Evolutionary conservation across 768 basidiomycete species (phyloP).

Genomic region (Fomitopsis serialis): DNA sequence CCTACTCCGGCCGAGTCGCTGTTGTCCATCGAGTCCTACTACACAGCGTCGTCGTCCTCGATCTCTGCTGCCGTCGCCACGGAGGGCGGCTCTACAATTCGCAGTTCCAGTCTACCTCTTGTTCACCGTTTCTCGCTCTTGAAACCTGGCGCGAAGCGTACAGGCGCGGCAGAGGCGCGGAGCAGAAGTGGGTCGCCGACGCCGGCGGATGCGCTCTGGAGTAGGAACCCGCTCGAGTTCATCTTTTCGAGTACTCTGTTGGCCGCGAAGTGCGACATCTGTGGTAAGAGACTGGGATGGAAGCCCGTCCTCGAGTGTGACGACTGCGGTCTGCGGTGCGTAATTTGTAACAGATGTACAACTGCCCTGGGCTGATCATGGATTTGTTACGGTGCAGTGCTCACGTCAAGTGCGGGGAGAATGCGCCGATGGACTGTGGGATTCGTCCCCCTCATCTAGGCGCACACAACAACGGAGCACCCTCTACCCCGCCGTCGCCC

Average conservation of each 20-base stretch:
- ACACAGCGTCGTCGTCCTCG: slow-evolving; percentile 48
- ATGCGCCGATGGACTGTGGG: slow-evolving; percentile 77
- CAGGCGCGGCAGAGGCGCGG: slow-evolving; percentile 3
- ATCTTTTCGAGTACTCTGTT: slow-evolving; percentile 71
- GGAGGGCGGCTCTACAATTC: slow-evolving; percentile 70
- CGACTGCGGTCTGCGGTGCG: slow-evolving; percentile 76
- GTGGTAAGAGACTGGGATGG: slow-evolving; percentile 78
- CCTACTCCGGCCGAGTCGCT: slow-evolving; percentile 37
- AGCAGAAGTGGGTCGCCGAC: slow-evolving; percentile 32
- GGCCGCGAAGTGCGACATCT: slow-evolving; percentile 78
- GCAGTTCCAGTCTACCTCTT: slow-evolving; percentile 42
- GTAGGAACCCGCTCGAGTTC: slow-evolving; percentile 57
- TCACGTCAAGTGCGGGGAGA: slow-evolving; percentile 85
- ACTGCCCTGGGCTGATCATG: background rate
- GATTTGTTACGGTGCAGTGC: slow-evolving; percentile 37
- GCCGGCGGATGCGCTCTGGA: slow-evolving; percentile 47
- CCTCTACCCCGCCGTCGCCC: slow-evolving; percentile 11
- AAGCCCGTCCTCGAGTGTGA: slow-evolving; percentile 85
- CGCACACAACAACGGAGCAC: slow-evolving; percentile 1
- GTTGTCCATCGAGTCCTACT: slow-evolving; percentile 56
- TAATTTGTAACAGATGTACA: background rate
- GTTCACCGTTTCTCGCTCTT: slow-evolving; percentile 86
- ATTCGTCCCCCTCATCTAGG: slow-evolving; percentile 33
- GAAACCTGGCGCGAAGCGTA: slow-evolving; percentile 67
- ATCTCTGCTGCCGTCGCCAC: slow-evolving; percentile 60